A percentile compares a stretch with the other conserved stretches of the same genome.
Conservation (phyloP, 352 stramenopile species). For the Globisporangium abappressorium region DNA sequence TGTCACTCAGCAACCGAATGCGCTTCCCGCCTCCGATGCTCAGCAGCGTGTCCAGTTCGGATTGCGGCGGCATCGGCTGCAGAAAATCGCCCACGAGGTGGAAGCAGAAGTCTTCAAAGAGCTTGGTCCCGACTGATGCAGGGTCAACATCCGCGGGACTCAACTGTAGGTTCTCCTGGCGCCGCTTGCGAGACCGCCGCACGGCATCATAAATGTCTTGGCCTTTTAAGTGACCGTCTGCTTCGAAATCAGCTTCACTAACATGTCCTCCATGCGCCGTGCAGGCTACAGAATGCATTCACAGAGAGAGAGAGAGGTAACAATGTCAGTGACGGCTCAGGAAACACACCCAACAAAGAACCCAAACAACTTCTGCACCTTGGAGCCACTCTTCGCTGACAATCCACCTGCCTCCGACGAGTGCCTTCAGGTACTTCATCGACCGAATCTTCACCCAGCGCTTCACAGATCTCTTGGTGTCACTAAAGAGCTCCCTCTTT, state of each 20-base stretch:
- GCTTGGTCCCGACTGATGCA: slow-evolving; percentile 47
- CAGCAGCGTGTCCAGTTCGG: slow-evolving; percentile 67
- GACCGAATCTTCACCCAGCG: slow-evolving; percentile 84
- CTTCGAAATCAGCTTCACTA: slow-evolving; percentile 53
- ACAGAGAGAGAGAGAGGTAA: slow-evolving; percentile 5
- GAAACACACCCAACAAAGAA: neutral
- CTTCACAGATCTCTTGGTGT: slow-evolving; percentile 18
- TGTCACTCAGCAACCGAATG: slow-evolving; percentile 50
- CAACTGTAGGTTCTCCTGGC: slow-evolving; percentile 38
- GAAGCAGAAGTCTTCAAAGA: slow-evolving; percentile 73
- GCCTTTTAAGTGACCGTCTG: slow-evolving; percentile 59
- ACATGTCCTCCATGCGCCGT: slow-evolving; percentile 30
- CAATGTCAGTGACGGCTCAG: neutral
- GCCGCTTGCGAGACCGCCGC: slow-evolving; percentile 37
- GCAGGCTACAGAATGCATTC: slow-evolving; percentile 34
- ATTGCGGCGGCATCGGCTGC: slow-evolving; percentile 63
- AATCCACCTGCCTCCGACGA: slow-evolving; percentile 78
- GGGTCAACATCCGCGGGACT: slow-evolving; percentile 19
- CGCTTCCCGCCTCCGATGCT: slow-evolving; percentile 60
- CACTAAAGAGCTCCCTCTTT: slow-evolving; percentile 54
- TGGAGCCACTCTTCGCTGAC: slow-evolving; percentile 80
- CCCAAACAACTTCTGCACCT: slow-evolving; percentile 25
- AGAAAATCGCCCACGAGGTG: slow-evolving; percentile 76
- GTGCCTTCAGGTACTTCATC: slow-evolving; percentile 84
- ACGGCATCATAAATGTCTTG: slow-evolving; percentile 46